These are phyloP conservation scores for Bipolaris bicolor DNA, from an alignment of 2,329 filamentous ascomycete genomes.

Conservation along the genomic window DNA sequence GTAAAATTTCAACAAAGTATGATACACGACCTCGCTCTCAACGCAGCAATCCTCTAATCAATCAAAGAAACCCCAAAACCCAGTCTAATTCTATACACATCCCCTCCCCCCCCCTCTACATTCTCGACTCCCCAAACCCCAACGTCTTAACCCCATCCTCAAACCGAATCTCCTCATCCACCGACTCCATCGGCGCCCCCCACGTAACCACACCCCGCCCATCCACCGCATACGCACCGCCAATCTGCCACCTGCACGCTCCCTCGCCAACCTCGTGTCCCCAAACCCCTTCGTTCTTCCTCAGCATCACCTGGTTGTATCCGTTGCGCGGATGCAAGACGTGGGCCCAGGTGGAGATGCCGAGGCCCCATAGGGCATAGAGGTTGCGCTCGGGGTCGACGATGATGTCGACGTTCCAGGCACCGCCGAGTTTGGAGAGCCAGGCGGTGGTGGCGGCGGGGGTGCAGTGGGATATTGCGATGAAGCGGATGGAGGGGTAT, in stretches of 20 bases:
- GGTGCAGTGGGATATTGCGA: conserved; percentile 67
- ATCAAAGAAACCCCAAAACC: no score
- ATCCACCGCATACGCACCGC: conserved; percentile 44
- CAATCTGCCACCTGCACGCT: conserved; percentile 45
- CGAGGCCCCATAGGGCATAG: conserved; percentile 66
- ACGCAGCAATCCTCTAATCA: no score
- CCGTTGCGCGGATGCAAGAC: conserved; percentile 45
- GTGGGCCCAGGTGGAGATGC: conserved; percentile 49
- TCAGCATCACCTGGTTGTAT: conserved; percentile 44
- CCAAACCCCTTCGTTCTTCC: conserved; percentile 45
- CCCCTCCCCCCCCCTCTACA: not conserved
- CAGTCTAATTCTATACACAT: no score
- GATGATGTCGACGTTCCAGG: conserved; percentile 63
- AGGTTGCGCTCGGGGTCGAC: conserved; percentile 63
- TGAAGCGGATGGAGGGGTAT: conserved; percentile 59
- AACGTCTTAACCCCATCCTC: conserved; percentile 43
- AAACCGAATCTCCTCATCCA: conserved; percentile 40
- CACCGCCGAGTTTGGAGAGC: conserved; percentile 63
- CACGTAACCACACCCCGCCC: conserved; percentile 42
- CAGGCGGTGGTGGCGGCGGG: conserved; percentile 62
- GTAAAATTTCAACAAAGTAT: no score
- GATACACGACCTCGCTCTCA: no score
- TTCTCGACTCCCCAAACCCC: conserved; percentile 23
- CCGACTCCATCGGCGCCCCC: conserved; percentile 45
- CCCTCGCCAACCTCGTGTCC: conserved; percentile 45